Conservation (phyloP, 75 land plant genomes). For the Picea glauca region DNA sequence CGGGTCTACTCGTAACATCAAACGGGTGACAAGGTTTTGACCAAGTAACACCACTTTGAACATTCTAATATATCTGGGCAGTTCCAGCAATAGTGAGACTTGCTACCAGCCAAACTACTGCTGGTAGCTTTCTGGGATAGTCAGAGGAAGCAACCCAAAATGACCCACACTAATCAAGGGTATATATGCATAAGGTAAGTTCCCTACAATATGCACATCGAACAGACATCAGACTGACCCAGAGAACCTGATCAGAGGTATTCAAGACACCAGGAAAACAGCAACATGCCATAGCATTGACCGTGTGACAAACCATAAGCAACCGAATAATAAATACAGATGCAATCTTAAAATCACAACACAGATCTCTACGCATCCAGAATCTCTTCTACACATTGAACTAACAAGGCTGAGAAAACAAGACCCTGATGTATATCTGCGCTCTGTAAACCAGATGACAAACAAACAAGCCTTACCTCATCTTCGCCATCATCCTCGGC, state of each 20-base stretch:
- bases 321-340: not conserved
- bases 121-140: not conserved
- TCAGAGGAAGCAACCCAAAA: no score
- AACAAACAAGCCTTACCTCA: constrained; percentile 7
- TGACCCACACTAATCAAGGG: no score
- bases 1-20: no score
- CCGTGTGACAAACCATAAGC: not conserved
- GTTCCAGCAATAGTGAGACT: not conserved
- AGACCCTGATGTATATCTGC: not conserved
- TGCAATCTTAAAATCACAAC: no score
- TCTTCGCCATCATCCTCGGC: constrained; percentile 12
- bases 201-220: no score
- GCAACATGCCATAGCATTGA: not conserved
- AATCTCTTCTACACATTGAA: not conserved
- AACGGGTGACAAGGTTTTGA: no score
- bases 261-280: not conserved
- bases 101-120: not conserved
- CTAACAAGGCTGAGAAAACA: not conserved
- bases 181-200: no score
- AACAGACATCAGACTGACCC: not conserved
- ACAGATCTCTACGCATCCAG: no score
- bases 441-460: not conserved
- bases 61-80: not conserved
- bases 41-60: not conserved
- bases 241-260: not conserved